Percentiles rank a stretch among this genome's conserved stretches.
Conservation (phyloP, 176 grass and related monocot species). For the Leersia perrieri region DNA sequence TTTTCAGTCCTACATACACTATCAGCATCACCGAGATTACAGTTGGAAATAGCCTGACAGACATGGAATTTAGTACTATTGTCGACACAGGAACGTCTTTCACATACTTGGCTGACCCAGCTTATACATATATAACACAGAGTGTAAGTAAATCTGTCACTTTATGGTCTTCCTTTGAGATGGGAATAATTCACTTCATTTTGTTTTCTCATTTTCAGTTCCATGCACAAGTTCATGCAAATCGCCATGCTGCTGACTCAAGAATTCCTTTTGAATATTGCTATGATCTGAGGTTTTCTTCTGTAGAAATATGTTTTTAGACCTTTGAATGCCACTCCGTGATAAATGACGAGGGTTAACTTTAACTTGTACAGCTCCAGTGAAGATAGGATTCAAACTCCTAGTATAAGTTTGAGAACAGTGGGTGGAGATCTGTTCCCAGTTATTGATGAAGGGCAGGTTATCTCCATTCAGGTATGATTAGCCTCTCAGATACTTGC, state of each 20-base stretch:
- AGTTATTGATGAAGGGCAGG: constrained; percentile 53
- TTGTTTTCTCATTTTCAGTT: constrained; percentile 47
- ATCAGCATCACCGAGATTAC: constrained; percentile 47
- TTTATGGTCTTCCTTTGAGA: neutral
- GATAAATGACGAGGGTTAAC: constrained; percentile 1
- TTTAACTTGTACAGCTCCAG: constrained; percentile 42
- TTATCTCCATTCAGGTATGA: constrained; percentile 56
- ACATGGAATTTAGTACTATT: constrained; percentile 56
- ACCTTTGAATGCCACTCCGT: neutral
- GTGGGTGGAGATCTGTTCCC: constrained; percentile 56
- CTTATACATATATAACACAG: constrained; percentile 63
- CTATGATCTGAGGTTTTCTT: constrained; percentile 69
- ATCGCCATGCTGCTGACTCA: constrained; percentile 42
- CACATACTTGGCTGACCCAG: constrained; percentile 72
- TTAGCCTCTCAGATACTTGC: neutral
- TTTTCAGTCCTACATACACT: constrained; percentile 60
- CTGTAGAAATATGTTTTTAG: neutral
- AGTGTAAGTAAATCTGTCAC: constrained; percentile 52
- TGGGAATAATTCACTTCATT: neutral
- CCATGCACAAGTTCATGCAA: constrained; percentile 55
- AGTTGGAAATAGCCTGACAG: constrained; percentile 45
- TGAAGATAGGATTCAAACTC: constrained; percentile 42
- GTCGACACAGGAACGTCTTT: constrained; percentile 86
- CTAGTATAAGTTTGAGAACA: constrained; percentile 75
- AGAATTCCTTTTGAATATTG: constrained; percentile 84